Percentiles rank a stretch among this genome's conserved stretches.
Conservation (phyloP, 805 yeast species). For the Clavispora asparagi region DNA sequence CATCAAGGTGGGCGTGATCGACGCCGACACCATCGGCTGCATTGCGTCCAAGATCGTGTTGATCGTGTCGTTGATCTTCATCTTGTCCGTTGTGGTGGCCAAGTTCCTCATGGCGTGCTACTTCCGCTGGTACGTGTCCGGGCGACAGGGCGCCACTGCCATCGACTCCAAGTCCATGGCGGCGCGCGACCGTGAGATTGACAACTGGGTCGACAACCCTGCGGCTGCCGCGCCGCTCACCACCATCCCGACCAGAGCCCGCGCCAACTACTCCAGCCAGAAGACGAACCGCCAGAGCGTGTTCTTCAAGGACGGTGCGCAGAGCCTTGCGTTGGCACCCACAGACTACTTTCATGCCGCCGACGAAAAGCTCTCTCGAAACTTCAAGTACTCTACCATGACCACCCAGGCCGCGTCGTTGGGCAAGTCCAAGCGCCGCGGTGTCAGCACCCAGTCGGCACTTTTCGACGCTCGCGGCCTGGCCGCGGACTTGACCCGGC, state of each 20-base stretch:
- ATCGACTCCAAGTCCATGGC: conserved; percentile 57
- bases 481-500: conserved; percentile 30
- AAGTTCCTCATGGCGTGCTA: conserved; percentile 86
- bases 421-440: conserved; percentile 17
- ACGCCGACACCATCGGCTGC: conserved; percentile 88
- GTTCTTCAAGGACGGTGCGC: conserved; percentile 29
- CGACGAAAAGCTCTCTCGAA: conserved; percentile 27
- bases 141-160: conserved; percentile 69
- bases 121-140: conserved; percentile 72
- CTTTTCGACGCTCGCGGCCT: conserved; percentile 15
- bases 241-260: conserved; percentile 45
- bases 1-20: conserved; percentile 83
- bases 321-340: conserved; percentile 34
- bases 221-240: conserved; percentile 24
- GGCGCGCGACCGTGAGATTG: conserved; percentile 62
- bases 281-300: conserved; percentile 38
- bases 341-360: conserved; percentile 31
- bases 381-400: conserved; percentile 56
- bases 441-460: conserved; percentile 12
- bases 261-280: conserved; percentile 43
- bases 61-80: conserved; percentile 75
- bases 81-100: conserved; percentile 68
- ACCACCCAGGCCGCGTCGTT: conserved; percentile 51
- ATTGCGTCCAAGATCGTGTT: conserved; percentile 84
- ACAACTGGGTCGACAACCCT: conserved; percentile 75